Evolutionary conservation across 78 protist species (phyloP).

Genomic region (Isochrysis galbana): DNA sequence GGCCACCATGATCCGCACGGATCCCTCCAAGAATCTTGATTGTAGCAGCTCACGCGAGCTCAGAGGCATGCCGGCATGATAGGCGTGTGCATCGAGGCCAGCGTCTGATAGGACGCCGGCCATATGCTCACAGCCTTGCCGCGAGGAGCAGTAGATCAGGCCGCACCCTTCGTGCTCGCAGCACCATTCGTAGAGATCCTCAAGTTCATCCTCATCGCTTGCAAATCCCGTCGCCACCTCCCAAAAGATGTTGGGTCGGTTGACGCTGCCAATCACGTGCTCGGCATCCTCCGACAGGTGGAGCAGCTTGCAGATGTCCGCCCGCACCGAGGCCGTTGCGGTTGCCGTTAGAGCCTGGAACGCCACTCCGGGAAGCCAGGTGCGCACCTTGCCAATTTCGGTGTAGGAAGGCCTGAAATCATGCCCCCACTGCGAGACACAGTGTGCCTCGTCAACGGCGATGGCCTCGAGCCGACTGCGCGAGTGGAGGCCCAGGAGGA

Average conservation of each 20-base stretch:
- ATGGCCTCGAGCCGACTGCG: conserved; percentile 19
- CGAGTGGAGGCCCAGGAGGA: neutral
- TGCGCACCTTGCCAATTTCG: neutral
- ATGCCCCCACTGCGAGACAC: conserved; percentile 97
- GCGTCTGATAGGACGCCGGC: neutral
- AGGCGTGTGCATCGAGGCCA: neutral
- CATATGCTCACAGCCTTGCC: neutral
- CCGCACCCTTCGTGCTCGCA: conserved; percentile 1
- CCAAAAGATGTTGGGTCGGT: conserved; percentile 84
- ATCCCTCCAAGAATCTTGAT: neutral
- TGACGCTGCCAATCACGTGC: conserved; percentile 53
- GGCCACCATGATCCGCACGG: conserved; percentile 22
- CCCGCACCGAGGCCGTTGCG: conserved; percentile 52
- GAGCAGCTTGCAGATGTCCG: conserved; percentile 2
- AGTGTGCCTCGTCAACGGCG: conserved; percentile 97
- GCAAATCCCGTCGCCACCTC: neutral
- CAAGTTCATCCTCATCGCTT: neutral
- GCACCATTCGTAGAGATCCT: neutral
- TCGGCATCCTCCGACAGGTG: neutral
- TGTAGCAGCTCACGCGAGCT: neutral
- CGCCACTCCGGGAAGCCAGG: conserved; percentile 54
- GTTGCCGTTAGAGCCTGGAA: conserved; percentile 85
- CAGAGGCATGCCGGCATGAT: conserved; percentile 14
- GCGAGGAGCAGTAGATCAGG: conserved; percentile 30
- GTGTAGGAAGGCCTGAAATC: conserved; percentile 90